These are phyloP conservation scores for Mycena polygramma DNA, from an alignment of 768 basidiomycete species.

Conservation along the genomic window DNA sequence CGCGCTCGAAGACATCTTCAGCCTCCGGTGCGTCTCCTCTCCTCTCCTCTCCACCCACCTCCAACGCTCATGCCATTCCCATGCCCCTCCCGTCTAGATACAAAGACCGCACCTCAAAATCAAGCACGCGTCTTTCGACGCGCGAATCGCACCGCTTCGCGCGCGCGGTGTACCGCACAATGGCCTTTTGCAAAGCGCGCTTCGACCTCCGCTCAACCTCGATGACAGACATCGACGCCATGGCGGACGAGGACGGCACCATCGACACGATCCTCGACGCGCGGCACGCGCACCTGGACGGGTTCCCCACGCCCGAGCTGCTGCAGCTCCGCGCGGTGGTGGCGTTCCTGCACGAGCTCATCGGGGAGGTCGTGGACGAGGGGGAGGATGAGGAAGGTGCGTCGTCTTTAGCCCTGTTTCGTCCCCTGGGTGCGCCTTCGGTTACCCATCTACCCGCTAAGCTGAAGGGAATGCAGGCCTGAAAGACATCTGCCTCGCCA, in stretches of 20 bases:
- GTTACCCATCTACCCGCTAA: too few relatives aligned
- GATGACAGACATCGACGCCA: too few relatives aligned
- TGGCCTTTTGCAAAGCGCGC: conserved; percentile 37
- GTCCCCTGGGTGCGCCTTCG: too few relatives aligned
- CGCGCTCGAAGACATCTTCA: conserved; percentile 23
- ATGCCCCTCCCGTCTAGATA: too few relatives aligned
- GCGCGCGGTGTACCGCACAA: conserved; percentile 35
- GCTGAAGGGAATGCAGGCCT: too few relatives aligned
- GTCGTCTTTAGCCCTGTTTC: too few relatives aligned
- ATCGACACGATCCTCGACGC: conserved; percentile 22
- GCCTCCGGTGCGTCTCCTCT: conserved; percentile 15
- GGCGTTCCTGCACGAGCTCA: conserved; percentile 31
- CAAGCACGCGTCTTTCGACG: conserved; percentile 17
- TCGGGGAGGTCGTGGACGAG: conserved; percentile 6
- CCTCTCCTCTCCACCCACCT: too few relatives aligned
- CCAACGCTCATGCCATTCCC: too few relatives aligned
- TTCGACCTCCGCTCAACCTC: conserved; percentile 38
- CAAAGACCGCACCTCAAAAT: conserved; percentile 17
- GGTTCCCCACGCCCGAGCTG: conserved; percentile 17
- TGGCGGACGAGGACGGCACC: conserved; percentile 31
- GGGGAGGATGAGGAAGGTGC: too few relatives aligned
- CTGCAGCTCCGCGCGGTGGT: conserved; percentile 26
- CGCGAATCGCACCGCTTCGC: conserved; percentile 30
- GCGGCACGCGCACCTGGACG: conserved; percentile 21
- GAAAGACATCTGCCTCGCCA: too few relatives aligned